Conservation (phyloP, 106 monocot species). For the Triglochin maritima region DNA sequence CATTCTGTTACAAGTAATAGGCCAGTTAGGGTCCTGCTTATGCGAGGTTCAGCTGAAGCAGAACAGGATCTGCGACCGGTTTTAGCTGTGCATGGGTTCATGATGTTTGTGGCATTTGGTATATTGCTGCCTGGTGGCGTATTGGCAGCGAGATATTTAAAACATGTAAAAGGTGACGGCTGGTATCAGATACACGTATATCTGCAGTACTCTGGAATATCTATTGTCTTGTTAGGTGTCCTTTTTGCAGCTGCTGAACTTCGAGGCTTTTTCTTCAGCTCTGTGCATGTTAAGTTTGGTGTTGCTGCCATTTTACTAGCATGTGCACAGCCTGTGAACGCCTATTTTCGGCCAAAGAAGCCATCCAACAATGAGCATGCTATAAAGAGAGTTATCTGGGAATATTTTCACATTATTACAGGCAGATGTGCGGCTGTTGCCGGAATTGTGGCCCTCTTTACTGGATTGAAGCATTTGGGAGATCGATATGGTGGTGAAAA, state of each 20-base stretch:
- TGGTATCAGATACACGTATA: constrained; percentile 84
- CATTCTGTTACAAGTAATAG: constrained; percentile 65
- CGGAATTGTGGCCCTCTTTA: constrained; percentile 69
- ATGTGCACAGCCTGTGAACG: constrained; percentile 69
- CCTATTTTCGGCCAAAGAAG: constrained; percentile 61
- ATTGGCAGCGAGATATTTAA: constrained; percentile 79
- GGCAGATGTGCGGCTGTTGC: constrained; percentile 55
- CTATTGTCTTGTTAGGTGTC: constrained; percentile 65
- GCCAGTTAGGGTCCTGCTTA: constrained; percentile 53
- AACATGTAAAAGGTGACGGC: constrained; percentile 70
- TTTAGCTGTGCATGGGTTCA: constrained; percentile 92
- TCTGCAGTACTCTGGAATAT: constrained; percentile 81
- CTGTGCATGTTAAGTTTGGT: constrained; percentile 85
- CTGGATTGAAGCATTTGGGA: constrained; percentile 84
- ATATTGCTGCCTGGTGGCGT: constrained; percentile 86
- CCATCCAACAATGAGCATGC: constrained; percentile 39
- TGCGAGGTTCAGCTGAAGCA: constrained; percentile 63
- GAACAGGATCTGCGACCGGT: constrained; percentile 75
- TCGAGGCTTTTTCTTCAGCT: constrained; percentile 61
- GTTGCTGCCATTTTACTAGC: constrained; percentile 51
- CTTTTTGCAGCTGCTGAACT: constrained; percentile 85
- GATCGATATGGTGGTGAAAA: constrained; percentile 64
- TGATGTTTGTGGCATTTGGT: constrained; percentile 98
- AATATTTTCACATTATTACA: constrained; percentile 71
- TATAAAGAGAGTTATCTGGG: constrained; percentile 60